Evolutionary conservation across 2,329 filamentous ascomycete species (phyloP).

Genomic region (Epichloe gansuensis): DNA sequence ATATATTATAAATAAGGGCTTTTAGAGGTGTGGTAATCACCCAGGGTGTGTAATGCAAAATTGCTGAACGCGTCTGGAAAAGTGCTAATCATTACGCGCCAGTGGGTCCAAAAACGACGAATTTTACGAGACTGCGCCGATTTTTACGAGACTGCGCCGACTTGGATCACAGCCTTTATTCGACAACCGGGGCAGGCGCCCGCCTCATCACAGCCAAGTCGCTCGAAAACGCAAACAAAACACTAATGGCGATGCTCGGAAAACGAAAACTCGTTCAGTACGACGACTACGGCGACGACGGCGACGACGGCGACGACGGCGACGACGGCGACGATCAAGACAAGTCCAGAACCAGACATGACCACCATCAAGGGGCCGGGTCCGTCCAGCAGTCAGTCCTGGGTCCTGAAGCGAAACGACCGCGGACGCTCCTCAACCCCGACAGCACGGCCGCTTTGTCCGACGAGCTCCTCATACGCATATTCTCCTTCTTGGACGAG

Average conservation of each 20-base stretch:
- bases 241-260: conserved; percentile 10
- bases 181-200: background rate
- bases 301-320: background rate
- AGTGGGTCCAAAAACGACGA: too few relatives aligned
- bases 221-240: background rate
- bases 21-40: too few relatives aligned
- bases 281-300: too few relatives aligned
- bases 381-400: background rate
- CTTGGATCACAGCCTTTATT: too few relatives aligned
- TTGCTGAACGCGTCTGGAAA: too few relatives aligned
- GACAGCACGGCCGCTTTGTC: conserved; percentile 66
- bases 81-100: too few relatives aligned
- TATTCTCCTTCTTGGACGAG: conserved; percentile 65
- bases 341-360: background rate
- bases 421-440: background rate
- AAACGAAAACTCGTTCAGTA: conserved; percentile 14
- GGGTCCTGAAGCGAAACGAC: background rate
- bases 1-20: too few relatives aligned
- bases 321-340: background rate
- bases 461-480: conserved; percentile 77
- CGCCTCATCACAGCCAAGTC: background rate
- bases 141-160: too few relatives aligned
- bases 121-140: too few relatives aligned
- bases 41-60: too few relatives aligned
- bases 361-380: background rate